phyloP scores from a whole-genome alignment of 2,329 filamentous ascomycete species.

The Thermoascus crustaceus region DNA sequence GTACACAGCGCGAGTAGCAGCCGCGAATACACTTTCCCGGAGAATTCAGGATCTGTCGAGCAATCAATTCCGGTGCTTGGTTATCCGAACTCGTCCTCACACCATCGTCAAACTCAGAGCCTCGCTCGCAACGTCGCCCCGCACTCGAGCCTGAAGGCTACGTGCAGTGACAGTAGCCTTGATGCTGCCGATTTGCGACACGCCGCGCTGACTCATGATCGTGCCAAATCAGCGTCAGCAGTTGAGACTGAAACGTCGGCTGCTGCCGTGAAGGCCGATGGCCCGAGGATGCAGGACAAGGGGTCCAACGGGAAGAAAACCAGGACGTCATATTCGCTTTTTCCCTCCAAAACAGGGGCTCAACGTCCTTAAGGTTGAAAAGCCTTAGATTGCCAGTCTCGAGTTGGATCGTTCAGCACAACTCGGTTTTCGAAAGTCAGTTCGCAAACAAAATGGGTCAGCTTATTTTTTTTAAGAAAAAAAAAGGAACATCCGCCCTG shows the following conservation, averaged over 20 bases:
- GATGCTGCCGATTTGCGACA: constrained; percentile 18
- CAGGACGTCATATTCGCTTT: constrained; percentile 39
- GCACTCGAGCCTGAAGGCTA: constrained; percentile 20
- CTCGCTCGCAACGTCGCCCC: constrained; percentile 26
- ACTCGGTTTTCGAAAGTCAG: too few relatives aligned
- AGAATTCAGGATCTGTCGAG: constrained; percentile 14
- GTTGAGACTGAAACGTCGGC: constrained; percentile 16
- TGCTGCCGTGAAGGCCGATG: constrained; percentile 13
- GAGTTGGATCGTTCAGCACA: too few relatives aligned
- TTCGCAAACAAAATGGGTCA: too few relatives aligned
- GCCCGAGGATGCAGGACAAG: constrained; percentile 15
- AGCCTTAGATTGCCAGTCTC: neutral
- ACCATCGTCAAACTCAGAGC: constrained; percentile 31
- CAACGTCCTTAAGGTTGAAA: constrained; percentile 11
- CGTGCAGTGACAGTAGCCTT: constrained; percentile 18
- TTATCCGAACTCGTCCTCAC: constrained; percentile 18
- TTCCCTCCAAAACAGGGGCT: too few relatives aligned
- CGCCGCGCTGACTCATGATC: constrained; percentile 23
- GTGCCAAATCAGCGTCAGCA: constrained; percentile 30
- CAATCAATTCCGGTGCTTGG: constrained; percentile 1
- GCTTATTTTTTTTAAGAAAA: too few relatives aligned
- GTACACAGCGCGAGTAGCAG: constrained; percentile 34
- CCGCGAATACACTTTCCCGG: constrained; percentile 24
- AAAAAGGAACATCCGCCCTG: too few relatives aligned
- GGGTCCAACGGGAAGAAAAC: constrained; percentile 25